Evolutionary conservation across 306 rosid genomes (phyloP).

Genomic region (Malus sieversii): DNA sequence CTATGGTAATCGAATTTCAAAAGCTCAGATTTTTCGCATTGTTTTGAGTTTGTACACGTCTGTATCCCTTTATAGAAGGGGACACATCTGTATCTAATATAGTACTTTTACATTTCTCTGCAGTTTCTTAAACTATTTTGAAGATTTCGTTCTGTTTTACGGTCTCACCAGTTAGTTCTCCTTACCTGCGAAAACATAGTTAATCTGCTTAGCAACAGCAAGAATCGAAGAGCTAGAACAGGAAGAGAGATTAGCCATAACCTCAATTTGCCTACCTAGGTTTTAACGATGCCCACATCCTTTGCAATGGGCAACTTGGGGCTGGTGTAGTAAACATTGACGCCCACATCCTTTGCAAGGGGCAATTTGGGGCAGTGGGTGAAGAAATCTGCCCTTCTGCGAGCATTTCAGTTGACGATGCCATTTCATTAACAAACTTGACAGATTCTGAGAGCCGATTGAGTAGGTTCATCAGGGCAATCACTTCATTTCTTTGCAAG

Average conservation of each 20-base stretch:
- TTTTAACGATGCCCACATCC: slow-evolving; percentile 3
- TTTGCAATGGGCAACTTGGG: slow-evolving; percentile 13
- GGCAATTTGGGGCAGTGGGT: slow-evolving; percentile 22
- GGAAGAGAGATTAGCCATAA: not conserved
- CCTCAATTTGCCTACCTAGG: not conserved
- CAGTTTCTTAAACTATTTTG: not conserved
- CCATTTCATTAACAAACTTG: slow-evolving; percentile 60
- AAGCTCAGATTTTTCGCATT: not conserved
- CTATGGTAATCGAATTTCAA: not conserved
- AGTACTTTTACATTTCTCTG: not conserved
- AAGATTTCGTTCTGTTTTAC: not conserved
- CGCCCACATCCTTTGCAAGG: slow-evolving; percentile 43
- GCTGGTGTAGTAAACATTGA: slow-evolving; percentile 24
- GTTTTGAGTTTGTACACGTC: not conserved
- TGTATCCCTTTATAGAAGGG: not conserved
- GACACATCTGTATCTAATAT: no score
- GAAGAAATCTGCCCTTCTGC: slow-evolving; percentile 35
- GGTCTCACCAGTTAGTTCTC: not conserved
- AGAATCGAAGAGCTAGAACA: not conserved
- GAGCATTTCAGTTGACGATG: slow-evolving; percentile 46
- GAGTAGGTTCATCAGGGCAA: slow-evolving; percentile 81
- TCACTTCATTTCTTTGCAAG: slow-evolving; percentile 90
- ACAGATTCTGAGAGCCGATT: slow-evolving; percentile 85
- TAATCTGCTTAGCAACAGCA: not conserved
- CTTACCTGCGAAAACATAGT: slow-evolving; percentile 13